phyloP scores from a whole-genome alignment of 2,329 filamentous ascomycete species.

The Tolypocladium tundrense region DNA sequence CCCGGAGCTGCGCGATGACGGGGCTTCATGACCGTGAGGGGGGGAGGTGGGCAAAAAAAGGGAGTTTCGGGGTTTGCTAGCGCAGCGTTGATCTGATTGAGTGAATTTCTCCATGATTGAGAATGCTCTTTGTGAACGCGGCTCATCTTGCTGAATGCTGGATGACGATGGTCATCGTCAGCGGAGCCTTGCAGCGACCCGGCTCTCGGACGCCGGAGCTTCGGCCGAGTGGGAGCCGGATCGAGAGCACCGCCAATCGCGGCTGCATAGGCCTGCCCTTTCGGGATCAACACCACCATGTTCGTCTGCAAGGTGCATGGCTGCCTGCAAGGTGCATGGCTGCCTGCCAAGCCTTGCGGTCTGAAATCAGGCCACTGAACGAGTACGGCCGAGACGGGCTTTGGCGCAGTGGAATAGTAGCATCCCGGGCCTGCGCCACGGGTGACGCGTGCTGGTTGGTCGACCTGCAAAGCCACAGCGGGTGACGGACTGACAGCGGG shows the following conservation, averaged over 20 bases:
- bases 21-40: not conserved
- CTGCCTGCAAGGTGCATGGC: not conserved
- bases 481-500: not conserved
- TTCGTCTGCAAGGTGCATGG: no score
- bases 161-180: no score
- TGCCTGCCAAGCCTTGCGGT: not conserved
- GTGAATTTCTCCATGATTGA: not conserved
- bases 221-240: not conserved
- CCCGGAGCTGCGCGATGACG: slow-evolving; percentile 14
- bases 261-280: not conserved
- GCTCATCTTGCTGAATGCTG: no score
- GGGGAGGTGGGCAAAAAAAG: not conserved
- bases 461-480: not conserved
- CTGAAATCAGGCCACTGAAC: not conserved
- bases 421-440: not conserved
- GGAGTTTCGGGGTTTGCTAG: not conserved
- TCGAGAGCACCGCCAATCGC: no score
- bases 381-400: no score
- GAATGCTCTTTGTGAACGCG: no score
- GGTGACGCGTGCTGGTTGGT: not conserved
- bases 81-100: not conserved
- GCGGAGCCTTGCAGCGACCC: no score
- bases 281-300: not conserved
- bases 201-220: no score
- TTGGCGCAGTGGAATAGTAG: no score